Conservation (phyloP, 148 eudicot species). For the Rhododendron kiyosumense region DNA sequence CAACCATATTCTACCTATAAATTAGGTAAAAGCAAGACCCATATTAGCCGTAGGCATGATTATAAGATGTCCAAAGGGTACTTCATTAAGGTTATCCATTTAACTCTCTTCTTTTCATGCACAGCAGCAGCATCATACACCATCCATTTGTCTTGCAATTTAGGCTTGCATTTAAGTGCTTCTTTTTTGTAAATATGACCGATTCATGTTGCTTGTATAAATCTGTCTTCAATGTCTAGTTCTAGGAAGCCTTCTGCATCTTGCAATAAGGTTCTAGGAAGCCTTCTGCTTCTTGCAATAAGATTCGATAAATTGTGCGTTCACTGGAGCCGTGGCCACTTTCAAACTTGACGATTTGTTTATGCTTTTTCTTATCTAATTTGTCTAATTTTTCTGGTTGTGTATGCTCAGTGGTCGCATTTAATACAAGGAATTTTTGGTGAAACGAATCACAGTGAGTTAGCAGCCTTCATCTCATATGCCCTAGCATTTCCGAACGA, state of each 20-base stretch:
- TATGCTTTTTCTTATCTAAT: neutral
- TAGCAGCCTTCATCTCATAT: conserved; percentile 92
- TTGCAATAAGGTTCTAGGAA: neutral
- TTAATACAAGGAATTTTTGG: conserved; percentile 51
- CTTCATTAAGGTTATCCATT: neutral
- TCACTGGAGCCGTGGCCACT: neutral
- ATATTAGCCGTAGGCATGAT: neutral
- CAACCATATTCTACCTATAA: neutral
- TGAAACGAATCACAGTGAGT: conserved; percentile 91
- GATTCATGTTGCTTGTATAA: neutral
- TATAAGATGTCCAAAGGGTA: neutral
- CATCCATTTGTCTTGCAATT: neutral
- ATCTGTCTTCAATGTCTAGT: neutral
- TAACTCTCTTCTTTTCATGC: neutral
- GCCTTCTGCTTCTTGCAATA: neutral
- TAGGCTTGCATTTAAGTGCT: neutral
- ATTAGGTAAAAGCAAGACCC: neutral
- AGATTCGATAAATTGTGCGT: neutral
- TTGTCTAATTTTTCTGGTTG: neutral
- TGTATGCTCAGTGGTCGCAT: conserved; percentile 49
- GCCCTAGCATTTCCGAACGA: conserved; percentile 84
- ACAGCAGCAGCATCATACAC: neutral
- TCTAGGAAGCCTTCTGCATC: neutral
- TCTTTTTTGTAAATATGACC: neutral
- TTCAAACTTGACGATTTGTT: neutral